Evolutionary conservation across 371 early-diverging fungal genomes (phyloP), one percentile per base, ranked within the genome.

Genomic region (Circinella minor): DNA sequence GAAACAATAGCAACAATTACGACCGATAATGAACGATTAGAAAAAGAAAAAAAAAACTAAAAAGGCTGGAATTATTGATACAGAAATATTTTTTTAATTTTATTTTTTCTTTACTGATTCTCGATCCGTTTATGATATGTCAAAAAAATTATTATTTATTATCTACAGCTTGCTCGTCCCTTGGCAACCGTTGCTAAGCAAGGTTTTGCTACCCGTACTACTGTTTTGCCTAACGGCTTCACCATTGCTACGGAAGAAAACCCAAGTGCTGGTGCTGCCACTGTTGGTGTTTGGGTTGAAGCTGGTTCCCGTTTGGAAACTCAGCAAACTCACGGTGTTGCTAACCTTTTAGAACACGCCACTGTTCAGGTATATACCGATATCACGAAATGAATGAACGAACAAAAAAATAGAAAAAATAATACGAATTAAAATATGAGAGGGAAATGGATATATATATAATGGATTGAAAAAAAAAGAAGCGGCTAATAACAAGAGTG

Each of bases 211-310:
- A 92, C 92, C 47, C 88, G 88, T 67, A 86, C 93, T 77, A 94
- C 96, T 55, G 84, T 86, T 10, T 88, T 97, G 57, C 75, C 93
- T 72, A 96, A 95, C 81, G 98, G 98, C 37, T 86, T 98, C 69
- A 95, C 94, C 36, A 80, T 98, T 62, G 98, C 98, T 37, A 93
- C 97, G 66, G 97, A 98, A 83, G 74, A 91, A 66, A 92, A 93
- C 87, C 91, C 92, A 13, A 84, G 87, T 66, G 84, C 89, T 77
- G 91, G 95, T 84, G 94, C 97, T 38, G 96, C 97, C 64, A 96
- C 97, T 55, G 97, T 98, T 59, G 98, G 98, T 71, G 91, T 98
- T 17, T 97, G 96, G 94, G 95, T 97, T 71, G 92, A 94, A 83
- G 94, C 97, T 59, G 98, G 98, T 67, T 92, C 93, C 70, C 89